Conservation (phyloP, 345 rosid genomes). For the Lepidium sativum region DNA sequence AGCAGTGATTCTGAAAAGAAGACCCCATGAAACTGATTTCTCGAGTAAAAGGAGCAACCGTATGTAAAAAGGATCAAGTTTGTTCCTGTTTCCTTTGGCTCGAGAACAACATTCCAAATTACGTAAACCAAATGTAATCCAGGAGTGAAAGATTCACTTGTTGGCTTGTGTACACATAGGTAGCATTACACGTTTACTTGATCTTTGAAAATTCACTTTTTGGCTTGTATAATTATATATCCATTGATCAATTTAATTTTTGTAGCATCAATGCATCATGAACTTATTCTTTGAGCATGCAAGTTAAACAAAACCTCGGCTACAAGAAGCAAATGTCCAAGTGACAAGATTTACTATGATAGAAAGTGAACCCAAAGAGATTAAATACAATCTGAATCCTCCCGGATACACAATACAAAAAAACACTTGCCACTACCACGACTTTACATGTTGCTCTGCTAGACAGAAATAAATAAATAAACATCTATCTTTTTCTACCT, state of each 20-base stretch:
- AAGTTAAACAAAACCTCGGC: slow-evolving; percentile 1
- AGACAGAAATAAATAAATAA: background rate
- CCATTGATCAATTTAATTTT: background rate
- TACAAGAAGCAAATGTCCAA: background rate
- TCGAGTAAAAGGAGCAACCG: slow-evolving; percentile 6
- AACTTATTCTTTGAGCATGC: slow-evolving; percentile 6
- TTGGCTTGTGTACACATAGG: background rate
- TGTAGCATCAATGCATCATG: background rate
- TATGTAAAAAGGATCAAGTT: slow-evolving; percentile 13
- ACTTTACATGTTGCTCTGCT: slow-evolving; percentile 18
- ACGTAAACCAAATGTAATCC: background rate
- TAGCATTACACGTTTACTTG: background rate
- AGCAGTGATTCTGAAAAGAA: background rate
- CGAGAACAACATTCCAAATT: background rate
- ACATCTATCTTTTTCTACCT: slow-evolving; percentile 20
- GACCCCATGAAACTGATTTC: background rate
- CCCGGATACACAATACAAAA: background rate
- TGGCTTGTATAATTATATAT: background rate
- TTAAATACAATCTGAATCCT: slow-evolving; percentile 6
- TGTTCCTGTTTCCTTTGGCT: background rate
- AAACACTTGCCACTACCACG: slow-evolving; percentile 13
- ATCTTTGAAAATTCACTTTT: background rate
- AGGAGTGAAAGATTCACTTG: background rate
- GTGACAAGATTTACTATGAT: slow-evolving; percentile 19
- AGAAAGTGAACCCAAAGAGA: slow-evolving; percentile 15